These are phyloP conservation scores for Cucurbita moschata DNA, from an alignment of 306 rosid genomes.

Conservation along the genomic window DNA sequence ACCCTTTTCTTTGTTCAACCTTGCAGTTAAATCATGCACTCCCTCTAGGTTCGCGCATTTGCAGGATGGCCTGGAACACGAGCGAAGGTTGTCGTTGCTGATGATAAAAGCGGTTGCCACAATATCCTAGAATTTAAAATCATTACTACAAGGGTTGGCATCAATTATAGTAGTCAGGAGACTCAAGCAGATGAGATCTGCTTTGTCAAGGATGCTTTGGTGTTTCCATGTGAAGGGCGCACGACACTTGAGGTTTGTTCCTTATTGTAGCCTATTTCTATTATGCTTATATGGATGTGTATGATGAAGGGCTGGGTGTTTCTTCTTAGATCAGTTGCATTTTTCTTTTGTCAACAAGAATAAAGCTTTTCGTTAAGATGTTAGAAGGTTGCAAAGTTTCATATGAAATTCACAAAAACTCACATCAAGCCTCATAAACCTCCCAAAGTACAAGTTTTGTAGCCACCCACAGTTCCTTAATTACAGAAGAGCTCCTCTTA, in stretches of 20 bases:
- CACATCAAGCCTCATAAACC: background rate
- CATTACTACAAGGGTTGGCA: constrained; percentile 53
- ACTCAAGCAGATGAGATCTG: constrained; percentile 34
- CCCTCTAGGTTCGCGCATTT: constrained; percentile 81
- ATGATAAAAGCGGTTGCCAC: constrained; percentile 28
- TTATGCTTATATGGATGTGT: background rate
- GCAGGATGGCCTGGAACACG: constrained; percentile 98
- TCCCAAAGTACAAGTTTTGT: background rate
- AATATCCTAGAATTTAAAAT: constrained; percentile 58
- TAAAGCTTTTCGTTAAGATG: too few species aligned
- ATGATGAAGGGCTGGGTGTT: background rate
- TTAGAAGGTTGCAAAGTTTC: too few species aligned
- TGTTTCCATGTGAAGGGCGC: constrained; percentile 51
- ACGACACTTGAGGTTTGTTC: constrained; percentile 51
- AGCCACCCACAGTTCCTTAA: background rate
- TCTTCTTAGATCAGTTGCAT: background rate
- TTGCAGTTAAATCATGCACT: constrained; percentile 37
- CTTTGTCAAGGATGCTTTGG: constrained; percentile 41
- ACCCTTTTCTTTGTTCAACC: constrained; percentile 12
- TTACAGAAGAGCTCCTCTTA: background rate
- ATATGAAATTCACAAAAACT: too few species aligned
- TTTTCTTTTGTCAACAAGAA: too few species aligned
- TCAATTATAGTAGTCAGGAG: constrained; percentile 17
- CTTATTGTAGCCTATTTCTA: background rate
- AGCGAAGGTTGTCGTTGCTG: constrained; percentile 42